Evolutionary conservation across 257 asterid genomes (phyloP), one percentile per base, ranked within the genome.

Genomic region (Solanum pimpinellifolium): DNA sequence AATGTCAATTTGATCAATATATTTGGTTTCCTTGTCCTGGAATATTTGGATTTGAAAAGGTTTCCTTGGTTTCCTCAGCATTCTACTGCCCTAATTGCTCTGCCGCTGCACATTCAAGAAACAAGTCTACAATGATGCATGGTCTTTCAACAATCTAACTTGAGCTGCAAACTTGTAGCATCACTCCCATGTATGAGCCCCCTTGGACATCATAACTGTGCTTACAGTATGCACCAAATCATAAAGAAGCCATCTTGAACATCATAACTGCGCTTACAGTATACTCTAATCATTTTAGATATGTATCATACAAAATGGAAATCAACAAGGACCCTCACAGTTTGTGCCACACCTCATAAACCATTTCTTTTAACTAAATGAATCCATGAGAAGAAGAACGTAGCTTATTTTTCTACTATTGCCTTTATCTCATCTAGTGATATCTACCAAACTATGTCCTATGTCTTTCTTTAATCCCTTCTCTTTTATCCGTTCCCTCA

Each of bases 391-490:
- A 84, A 65, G 29, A 41, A 42, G 13, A 68, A 66, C 20, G 59
- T 20, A 3, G 62, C 21, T 2, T 62, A 46, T 70, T 84, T 66
- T 33, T 39, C 42, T 56, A 84, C 62, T 47, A 44, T 65, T 35
- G 69, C 52, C 49, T 77, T 84, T 20, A 41, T 85, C 69, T 90
- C 83, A 89, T 72, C 86, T 76, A 39, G 84, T 37, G 27, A 87
- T 80, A 62, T 87, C 93, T 86, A 93, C 81, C 87, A 90, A 91
- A 90, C 98, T 95, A 94, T 93, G 87, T 85, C 96, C 99, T 31
- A 76, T 87, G 23, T 95, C 96, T 93, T 97, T 95, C 94, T 91
- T 91, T 89, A 95, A 46, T 16, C 97, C 98, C 88, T 91, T 92
- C 76, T 85, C 84, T 84, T 89, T 90, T 94, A 94, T 93, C 25